Percentiles rank a stretch among this genome's conserved stretches.
phyloP scores from a whole-genome alignment of 2,329 filamentous ascomycete genomes.

The Calonectria naviculata region DNA sequence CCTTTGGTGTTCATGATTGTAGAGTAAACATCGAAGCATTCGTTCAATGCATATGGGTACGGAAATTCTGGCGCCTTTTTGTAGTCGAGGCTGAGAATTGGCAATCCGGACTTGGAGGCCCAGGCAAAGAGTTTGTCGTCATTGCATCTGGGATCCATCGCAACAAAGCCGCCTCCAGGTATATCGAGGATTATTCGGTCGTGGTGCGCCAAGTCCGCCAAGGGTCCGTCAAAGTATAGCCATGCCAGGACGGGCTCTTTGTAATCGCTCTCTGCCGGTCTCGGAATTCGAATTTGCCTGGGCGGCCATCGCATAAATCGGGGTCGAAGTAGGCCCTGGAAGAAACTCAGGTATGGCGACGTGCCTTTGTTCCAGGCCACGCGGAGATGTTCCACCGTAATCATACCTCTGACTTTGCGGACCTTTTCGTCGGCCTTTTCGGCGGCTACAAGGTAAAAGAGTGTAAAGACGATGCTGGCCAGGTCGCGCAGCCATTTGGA shows the following conservation, averaged over 20 bases:
- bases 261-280: constrained; percentile 84
- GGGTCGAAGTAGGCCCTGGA: constrained; percentile 80
- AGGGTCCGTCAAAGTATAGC: constrained; percentile 93
- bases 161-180: constrained; percentile 94
- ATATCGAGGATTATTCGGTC: constrained; percentile 87
- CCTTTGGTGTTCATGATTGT: constrained; percentile 50
- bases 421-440: constrained; percentile 98
- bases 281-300: constrained; percentile 83
- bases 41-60: constrained; percentile 60
- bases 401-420: constrained; percentile 83
- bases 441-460: constrained; percentile 92
- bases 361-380: constrained; percentile 97
- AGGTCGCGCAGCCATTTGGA: constrained; percentile 84
- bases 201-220: constrained; percentile 81
- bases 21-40: constrained; percentile 60
- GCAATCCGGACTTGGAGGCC: constrained; percentile 90
- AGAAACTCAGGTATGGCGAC: constrained; percentile 82
- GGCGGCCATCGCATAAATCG: constrained; percentile 85
- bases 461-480: constrained; percentile 83
- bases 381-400: constrained; percentile 91
- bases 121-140: constrained; percentile 95
- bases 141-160: constrained; percentile 94
- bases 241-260: constrained; percentile 85
- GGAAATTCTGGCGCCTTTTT: constrained; percentile 62
- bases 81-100: constrained; percentile 92